Base-by-base conservation (phyloP, 345 rosid genomes). In the Lepidium aucheri region DNA sequence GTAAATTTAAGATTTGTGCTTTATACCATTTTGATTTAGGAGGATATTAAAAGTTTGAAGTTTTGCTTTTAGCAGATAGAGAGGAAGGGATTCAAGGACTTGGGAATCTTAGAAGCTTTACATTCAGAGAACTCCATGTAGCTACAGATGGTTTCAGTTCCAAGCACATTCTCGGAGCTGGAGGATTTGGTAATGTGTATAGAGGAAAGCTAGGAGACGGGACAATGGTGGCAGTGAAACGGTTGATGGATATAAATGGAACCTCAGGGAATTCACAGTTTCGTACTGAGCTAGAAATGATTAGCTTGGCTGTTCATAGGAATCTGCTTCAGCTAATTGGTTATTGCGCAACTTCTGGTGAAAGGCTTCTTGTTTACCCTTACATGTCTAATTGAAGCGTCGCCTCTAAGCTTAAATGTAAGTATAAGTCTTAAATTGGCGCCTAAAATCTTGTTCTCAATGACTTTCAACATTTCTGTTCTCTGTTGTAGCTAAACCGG, bases 161-260 rank as follows among this genome's bases (percentile, higher is more conserved):
- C 45, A 90, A 86, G 82, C 80, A 82, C 77, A 90, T 92, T 61
- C 97, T 92, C 6, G 98, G 97, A 1, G 65, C 88, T 3, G 98
- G 98, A 45, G 98, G 98, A 24, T 92, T 92, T 47, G 97, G 98
- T 57, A 84, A 92, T 82, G 98, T 92, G 10, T 92, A 92, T 76
- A 86, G 78, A 83, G 98, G 97, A 14, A 90, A 82, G 85, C 82
- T 92, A 20, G 90, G 84, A 61, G 88, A 86, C 17, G 94, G 91
- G 54, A 82, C 87, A 1, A 24, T 75, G 81, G 86, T 87, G 51
- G 98, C 97, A 3, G 96, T 92, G 69, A 92, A 92, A 70, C 81
- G 97, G 65, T 77, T 89, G 5, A 92, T 89, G 60, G 97, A 92
- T 69, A 41, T 84, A 50, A 79, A 82, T 6, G 98, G 96, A 44